Conservation (phyloP, 2,329 filamentous ascomycete genomes). For the Botrytis fragariae region DNA sequence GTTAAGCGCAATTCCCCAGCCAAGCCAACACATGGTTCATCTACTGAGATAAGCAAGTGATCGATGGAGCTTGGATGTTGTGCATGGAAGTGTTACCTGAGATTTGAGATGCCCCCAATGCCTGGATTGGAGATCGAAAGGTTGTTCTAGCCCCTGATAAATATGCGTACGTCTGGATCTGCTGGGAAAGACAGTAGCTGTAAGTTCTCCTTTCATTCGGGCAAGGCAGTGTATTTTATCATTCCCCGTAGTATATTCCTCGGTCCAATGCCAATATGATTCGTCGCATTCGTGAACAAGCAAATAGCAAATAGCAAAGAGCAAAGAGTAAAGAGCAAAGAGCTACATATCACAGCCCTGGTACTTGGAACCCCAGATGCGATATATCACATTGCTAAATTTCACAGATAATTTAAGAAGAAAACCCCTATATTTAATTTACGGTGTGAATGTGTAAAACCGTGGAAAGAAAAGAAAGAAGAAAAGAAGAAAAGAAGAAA, state of each 20-base stretch:
- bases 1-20: background rate
- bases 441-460: background rate
- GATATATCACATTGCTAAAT: background rate
- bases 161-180: background rate
- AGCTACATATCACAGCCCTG: background rate
- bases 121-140: background rate
- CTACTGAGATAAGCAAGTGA: slow-evolving; percentile 1
- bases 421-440: background rate
- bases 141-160: background rate
- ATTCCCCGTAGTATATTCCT: background rate
- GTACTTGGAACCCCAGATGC: background rate
- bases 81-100: slow-evolving; percentile 1
- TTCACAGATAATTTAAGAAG: background rate
- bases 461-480: background rate
- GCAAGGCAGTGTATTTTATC: background rate
- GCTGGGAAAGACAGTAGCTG: background rate
- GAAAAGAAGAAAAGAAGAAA: background rate
- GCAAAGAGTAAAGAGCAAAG: background rate
- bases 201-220: background rate
- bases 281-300: background rate
- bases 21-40: background rate
- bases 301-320: background rate
- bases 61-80: background rate
- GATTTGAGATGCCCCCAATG: background rate
- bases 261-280: background rate